Base-by-base conservation (phyloP, 306 rosid genomes). In the Glycine latifolia region DNA sequence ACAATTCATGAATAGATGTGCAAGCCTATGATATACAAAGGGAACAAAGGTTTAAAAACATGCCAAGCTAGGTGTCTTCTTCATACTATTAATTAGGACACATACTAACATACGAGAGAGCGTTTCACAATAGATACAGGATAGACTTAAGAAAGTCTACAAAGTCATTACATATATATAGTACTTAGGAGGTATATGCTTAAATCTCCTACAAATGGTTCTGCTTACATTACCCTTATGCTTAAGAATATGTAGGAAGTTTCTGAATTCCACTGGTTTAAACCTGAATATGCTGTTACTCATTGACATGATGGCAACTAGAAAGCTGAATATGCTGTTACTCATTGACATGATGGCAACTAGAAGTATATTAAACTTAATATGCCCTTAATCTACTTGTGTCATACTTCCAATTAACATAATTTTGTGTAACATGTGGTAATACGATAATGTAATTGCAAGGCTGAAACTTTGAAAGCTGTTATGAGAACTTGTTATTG, bases 151-250 rank as follows among this genome's bases (percentile, higher is more conserved):
- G 20, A 20, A 50, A 58, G 85, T 72, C 81, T 35, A 83, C 41
- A 80, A 70, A 61, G 54, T 44, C 65, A 83, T 59, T 63, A 66
- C 9, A 20, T 60, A 60, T n/a, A n/a, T 60, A 71, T 68, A 79
- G 41, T 72, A 80, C 70, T 67, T 20, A 80, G 77, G 71, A 71
- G 63, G 62, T 43, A 67, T 50, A 73, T 80, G 35, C 80, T 48
- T 74, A 71, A 79, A 67, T 62, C 52, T 81, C 89, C 70, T 66
- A 13, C 75, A 55, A 60, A 76, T 75, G 50, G 16, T 83, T 80
- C 66, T 58, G 46, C 78, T 72, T 52, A 37, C 46, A 59, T 66
- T 68, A 83, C 67, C 78, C 76, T 86, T 62, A 59, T n/a, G 31
- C 80, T 20, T 20, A n/a, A n/a, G 20, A 20, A 20, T 20, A 20